Base-by-base conservation (phyloP, 768 basidiomycete species). In the Clitopilus passeckerianus region DNA sequence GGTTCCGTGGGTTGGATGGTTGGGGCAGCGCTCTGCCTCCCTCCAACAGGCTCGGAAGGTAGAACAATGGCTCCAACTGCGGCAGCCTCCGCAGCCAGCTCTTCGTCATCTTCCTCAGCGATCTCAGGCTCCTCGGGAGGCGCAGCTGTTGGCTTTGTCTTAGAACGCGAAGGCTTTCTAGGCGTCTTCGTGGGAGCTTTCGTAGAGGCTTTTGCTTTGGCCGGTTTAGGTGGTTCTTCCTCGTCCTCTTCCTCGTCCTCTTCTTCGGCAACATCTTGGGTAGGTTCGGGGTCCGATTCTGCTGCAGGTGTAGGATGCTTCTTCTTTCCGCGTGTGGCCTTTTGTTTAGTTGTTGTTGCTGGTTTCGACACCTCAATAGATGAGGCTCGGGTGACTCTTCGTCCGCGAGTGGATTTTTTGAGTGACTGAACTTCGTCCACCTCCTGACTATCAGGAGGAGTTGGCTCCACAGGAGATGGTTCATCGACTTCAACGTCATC, bases 331-430 rank as follows among this genome's bases (percentile, higher is more conserved):
- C 61, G 16, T 56, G 57, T 43, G 60, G 22, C 22, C 41, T 34
- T 30, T 46, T 59, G 35, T 14, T 9, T 27, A 16, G 30, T 20
- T 6, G 18, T 24, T 12, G 20, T 15, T 16, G 35, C 58, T 23
- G 15, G 20, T n/a, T n/a, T n/a, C n/a, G n/a, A n/a, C n/a, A 54
- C 35, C 37, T 59, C 53, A 16, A 24, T 34, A 22, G 58, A 24
- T 6, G 57, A 35, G 34, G 18, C 54, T 55, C 59, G 18, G 9
- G 35, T 56, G 34, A 54, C 37, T n/a, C 43, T 50, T 37, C 57
- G 65, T 4, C 62, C 35, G 33, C 61, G 58, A 46, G 58, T 57
- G 16, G 62, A 52, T 30, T 64, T 67, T n/a, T 62, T 65, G 54
- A 60, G 44, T 1, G 55, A 59, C 23, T 58, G 44, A 3, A 34